phyloP scores from a whole-genome alignment of 208 protist species.

The Acanthamoeba lenticulata region DNA sequence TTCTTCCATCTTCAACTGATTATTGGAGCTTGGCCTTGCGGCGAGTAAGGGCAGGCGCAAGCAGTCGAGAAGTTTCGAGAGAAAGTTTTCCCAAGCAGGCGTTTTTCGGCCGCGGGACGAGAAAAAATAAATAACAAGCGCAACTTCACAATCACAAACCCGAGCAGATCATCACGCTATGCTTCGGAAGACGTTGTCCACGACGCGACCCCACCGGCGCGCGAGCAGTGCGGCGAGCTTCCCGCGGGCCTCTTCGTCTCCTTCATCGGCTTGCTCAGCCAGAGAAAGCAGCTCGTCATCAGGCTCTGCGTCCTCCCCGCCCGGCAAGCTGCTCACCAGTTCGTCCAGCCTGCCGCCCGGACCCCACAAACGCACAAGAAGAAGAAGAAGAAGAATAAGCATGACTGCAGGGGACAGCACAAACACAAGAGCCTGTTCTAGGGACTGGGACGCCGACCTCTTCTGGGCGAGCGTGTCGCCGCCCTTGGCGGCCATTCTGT shows the following conservation, averaged over 20 bases:
- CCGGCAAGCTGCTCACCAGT: not conserved
- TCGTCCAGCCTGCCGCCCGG: conserved; percentile 20
- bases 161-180: no score
- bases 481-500: not conserved
- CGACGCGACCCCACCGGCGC: not conserved
- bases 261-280: not conserved
- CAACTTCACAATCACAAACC: no score
- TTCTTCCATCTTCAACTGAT: no score
- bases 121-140: no score
- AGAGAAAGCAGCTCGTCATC: not conserved
- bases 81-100: no score
- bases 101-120: no score
- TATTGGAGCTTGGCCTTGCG: no score
- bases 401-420: no score
- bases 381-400: not conserved
- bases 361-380: no score
- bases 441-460: not conserved
- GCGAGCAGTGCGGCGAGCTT: not conserved
- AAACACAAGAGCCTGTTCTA: not conserved
- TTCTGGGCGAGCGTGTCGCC: not conserved
- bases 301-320: not conserved
- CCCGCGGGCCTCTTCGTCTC: not conserved
- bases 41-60: no score
- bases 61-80: no score
- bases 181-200: not conserved